phyloP scores from a whole-genome alignment of 1,284 basidiomycete genomes.

The Ceratobasidium papillatum region DNA sequence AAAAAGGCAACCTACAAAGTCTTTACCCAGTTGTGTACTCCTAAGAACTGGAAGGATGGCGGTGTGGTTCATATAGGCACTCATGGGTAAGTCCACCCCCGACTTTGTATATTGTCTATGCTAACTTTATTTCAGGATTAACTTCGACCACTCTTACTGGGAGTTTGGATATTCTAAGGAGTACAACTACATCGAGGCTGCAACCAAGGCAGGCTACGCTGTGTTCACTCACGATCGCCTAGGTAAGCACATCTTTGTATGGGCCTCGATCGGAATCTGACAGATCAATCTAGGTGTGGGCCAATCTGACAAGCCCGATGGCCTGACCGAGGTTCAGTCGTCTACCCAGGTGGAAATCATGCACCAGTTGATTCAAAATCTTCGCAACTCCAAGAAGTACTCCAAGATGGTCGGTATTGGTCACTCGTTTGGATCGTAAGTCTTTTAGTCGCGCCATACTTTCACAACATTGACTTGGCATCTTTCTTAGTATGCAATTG shows the following conservation, averaged over 20 bases:
- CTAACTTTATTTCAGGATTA: conserved; percentile 44
- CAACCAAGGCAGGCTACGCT: conserved; percentile 49
- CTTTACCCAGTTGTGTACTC: conserved; percentile 45
- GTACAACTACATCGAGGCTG: conserved; percentile 50
- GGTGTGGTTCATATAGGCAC: conserved; percentile 45
- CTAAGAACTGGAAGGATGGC: conserved; percentile 40
- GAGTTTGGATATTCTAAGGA: conserved; percentile 48
- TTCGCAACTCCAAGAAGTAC: conserved; percentile 46
- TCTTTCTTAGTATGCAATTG: conserved; percentile 47
- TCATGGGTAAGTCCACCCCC: conserved; percentile 46
- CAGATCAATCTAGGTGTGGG: conserved; percentile 46
- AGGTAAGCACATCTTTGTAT: conserved; percentile 45
- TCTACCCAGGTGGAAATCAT: conserved; percentile 53
- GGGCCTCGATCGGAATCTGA: not conserved
- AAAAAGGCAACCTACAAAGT: conserved; percentile 46
- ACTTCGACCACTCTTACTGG: conserved; percentile 51
- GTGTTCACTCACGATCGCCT: conserved; percentile 53
- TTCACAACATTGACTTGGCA: not conserved
- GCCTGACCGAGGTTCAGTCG: conserved; percentile 49
- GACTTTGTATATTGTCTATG: not conserved
- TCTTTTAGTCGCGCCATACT: conserved; percentile 11
- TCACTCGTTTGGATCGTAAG: conserved; percentile 51
- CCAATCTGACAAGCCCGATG: conserved; percentile 50
- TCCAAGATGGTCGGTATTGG: conserved; percentile 50
- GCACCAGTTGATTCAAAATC: conserved; percentile 48